phyloP scores from a whole-genome alignment of 441 rosid genomes.

The Gossypium davidsonii region DNA sequence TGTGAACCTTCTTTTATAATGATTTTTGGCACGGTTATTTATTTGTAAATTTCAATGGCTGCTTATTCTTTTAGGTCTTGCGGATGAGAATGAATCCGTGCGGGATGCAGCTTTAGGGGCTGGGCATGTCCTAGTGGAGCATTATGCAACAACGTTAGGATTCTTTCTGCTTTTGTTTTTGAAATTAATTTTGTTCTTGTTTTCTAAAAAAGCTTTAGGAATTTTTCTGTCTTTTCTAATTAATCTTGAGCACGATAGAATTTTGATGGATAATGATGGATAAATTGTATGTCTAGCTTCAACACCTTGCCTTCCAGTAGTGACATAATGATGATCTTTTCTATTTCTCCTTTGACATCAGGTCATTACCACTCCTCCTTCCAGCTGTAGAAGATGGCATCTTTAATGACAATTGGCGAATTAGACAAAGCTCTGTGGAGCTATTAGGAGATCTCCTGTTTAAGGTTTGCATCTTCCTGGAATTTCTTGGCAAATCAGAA shows the following conservation, averaged over 20 bases:
- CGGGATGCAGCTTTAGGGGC: constrained; percentile 99
- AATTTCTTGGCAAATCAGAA: background rate
- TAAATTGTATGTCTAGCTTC: background rate
- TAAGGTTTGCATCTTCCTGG: constrained; percentile 48
- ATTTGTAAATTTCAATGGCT: background rate
- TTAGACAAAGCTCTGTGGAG: constrained; percentile 99
- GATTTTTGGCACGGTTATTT: constrained; percentile 16
- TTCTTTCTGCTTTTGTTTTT: constrained; percentile 19
- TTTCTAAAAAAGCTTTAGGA: background rate
- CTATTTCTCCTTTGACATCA: constrained; percentile 24
- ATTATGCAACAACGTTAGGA: constrained; percentile 93
- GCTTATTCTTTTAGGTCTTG: constrained; percentile 61
- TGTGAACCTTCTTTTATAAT: constrained; percentile 1
- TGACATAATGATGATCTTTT: background rate
- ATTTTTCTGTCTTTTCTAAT: background rate
- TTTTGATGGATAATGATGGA: background rate
- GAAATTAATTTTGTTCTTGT: background rate
- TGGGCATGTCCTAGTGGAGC: constrained; percentile 99
- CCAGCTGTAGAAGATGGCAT: constrained; percentile 99
- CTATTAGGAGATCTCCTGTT: constrained; percentile 94
- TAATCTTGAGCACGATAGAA: background rate
- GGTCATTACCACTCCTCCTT: constrained; percentile 96
- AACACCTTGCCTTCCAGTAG: background rate
- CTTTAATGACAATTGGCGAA: constrained; percentile 97
- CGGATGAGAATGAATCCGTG: constrained; percentile 99